These are phyloP conservation scores for Trichothecium sympodiale DNA, from an alignment of 2,329 filamentous ascomycete species.

Conservation along the genomic window DNA sequence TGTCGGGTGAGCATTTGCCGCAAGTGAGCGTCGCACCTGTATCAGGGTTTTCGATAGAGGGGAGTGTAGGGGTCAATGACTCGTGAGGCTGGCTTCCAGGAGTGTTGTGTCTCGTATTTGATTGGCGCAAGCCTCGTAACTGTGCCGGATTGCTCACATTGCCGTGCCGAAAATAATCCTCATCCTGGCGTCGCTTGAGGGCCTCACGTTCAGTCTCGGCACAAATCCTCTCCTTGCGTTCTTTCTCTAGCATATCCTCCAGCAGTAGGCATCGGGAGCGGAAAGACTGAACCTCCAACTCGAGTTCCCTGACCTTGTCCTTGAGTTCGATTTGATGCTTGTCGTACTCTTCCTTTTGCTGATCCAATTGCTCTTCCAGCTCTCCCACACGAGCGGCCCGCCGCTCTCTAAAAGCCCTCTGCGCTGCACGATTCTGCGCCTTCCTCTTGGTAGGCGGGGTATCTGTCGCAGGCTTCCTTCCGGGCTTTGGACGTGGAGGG, in stretches of 20 bases:
- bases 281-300: slow-evolving; percentile 56
- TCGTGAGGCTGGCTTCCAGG: slow-evolving; percentile 24
- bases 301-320: slow-evolving; percentile 46
- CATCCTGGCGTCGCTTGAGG: slow-evolving; percentile 18
- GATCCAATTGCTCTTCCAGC: slow-evolving; percentile 55
- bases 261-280: slow-evolving; percentile 49
- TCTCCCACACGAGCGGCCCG: slow-evolving; percentile 76
- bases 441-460: slow-evolving; percentile 89
- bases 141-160: not conserved
- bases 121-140: not conserved
- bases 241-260: slow-evolving; percentile 51
- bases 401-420: slow-evolving; percentile 81
- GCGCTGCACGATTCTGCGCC: slow-evolving; percentile 85
- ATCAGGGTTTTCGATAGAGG: slow-evolving; percentile 34
- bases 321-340: slow-evolving; percentile 45
- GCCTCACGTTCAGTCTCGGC: slow-evolving; percentile 30
- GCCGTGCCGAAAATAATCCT: slow-evolving; percentile 14
- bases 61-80: slow-evolving; percentile 24
- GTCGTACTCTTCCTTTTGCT: slow-evolving; percentile 45
- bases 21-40: slow-evolving; percentile 33
- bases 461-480: slow-evolving; percentile 86
- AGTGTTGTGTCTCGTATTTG: not conserved
- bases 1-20: slow-evolving; percentile 42
- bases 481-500: slow-evolving; percentile 76
- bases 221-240: slow-evolving; percentile 36